phyloP scores from a whole-genome alignment of 805 yeast species.

The Hanseniaspora osmophila region DNA sequence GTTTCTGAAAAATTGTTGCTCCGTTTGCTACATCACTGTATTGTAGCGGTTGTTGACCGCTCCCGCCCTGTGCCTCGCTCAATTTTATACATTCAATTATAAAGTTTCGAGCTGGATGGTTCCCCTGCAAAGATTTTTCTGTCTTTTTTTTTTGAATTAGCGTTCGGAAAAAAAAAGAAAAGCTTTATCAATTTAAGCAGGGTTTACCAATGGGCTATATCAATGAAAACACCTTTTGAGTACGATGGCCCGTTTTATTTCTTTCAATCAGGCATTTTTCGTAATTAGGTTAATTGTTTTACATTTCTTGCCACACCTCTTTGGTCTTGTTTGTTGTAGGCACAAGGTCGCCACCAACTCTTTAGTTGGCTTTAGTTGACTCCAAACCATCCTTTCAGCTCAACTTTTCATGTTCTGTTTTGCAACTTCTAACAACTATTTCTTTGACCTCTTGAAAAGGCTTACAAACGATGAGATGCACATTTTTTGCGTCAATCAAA shows the following conservation, averaged over 20 bases:
- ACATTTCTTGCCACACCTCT: neutral
- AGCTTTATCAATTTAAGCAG: neutral
- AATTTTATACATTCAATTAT: slow-evolving; percentile 23
- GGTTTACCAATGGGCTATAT: slow-evolving; percentile 33
- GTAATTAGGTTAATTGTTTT: slow-evolving; percentile 16
- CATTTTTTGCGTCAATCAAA: too few relatives aligned
- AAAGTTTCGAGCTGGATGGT: slow-evolving; percentile 52
- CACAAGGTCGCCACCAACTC: too few relatives aligned
- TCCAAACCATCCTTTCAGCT: too few relatives aligned
- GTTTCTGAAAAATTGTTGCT: too few relatives aligned
- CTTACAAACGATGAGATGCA: too few relatives aligned
- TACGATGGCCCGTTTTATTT: slow-evolving; percentile 27
- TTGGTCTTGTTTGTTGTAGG: neutral
- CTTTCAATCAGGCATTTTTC: slow-evolving; percentile 11
- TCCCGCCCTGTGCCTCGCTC: slow-evolving; percentile 57
- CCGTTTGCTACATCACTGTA: too few relatives aligned
- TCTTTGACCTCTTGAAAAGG: too few relatives aligned
- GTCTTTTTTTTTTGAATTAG: too few relatives aligned
- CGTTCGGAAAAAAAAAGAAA: neutral
- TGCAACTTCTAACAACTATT: neutral
- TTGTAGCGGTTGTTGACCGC: neutral
- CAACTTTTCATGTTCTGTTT: neutral
- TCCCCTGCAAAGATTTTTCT: neutral
- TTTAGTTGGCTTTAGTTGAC: too few relatives aligned
- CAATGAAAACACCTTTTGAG: slow-evolving; percentile 39